Evolutionary conservation across 768 basidiomycete species (phyloP), one percentile per base, ranked within the genome.

Genomic region (Mycena alexandri): DNA sequence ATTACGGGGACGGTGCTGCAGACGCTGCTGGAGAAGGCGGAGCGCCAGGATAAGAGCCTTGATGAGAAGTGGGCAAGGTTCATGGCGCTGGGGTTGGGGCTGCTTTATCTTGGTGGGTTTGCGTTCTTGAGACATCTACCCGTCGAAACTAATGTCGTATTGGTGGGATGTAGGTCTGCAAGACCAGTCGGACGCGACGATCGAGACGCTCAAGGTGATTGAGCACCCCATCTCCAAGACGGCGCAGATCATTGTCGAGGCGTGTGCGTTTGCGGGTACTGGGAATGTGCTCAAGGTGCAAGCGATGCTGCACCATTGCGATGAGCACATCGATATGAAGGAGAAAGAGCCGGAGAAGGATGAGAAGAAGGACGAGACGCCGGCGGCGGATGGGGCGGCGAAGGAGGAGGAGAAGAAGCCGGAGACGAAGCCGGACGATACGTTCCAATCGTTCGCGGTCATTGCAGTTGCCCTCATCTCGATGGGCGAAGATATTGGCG

Each of bases 401-500:
- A 67, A 77, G 21, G 83, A 86, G 59, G 79, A 84, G 58, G 75
- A 76, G 38, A 79, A 82, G 76, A 79, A 82, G 76, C 73, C 82
- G 74, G 69, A 83, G 74, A 69, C 73, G 74, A 74, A 81, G 82
- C 69, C 76, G 60, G 90, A 94, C 67, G 93, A 95, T 71, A 90
- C 90, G 34, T 94, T 93, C 85, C 94, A 98, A 77, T 88, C 94
- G 0, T 93, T 98, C 69, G 94, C 97, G 17, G 95, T 97, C 34
- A 84, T 99, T 62, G 98, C 95, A 29, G 94, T 99, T 73, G 91
- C 97, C 0, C 79, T 99, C 65, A 93, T 99, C 48, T 91, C 98
- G 5, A 98, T 99, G 96, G 98, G 98, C 21, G 98, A 99, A 80
- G 97, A 99, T 24, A 90, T 98, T 53, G 98, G 98, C 53, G 90